Percentiles rank a stretch among this genome's conserved stretches.
Conservation (phyloP, 202 grass and related monocot species). For the Setaria italica region DNA sequence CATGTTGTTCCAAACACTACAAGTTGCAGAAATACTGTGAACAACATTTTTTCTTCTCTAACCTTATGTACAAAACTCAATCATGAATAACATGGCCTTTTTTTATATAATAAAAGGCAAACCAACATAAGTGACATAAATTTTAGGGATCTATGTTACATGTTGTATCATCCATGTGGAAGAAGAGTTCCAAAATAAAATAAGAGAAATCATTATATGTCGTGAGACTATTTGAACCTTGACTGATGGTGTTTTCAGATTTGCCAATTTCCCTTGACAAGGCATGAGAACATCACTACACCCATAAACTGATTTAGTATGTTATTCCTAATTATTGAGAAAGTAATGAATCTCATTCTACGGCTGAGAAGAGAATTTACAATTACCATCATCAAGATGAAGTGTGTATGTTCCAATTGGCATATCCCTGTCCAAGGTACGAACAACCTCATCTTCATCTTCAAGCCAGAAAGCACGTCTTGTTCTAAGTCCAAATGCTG, state of each 20-base stretch:
- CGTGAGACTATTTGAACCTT: neutral
- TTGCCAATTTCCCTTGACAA: neutral
- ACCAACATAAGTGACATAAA: neutral
- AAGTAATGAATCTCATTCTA: constrained; percentile 14
- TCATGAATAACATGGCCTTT: neutral
- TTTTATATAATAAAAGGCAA: neutral
- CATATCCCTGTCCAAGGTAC: constrained; percentile 89
- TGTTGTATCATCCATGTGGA: neutral
- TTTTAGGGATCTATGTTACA: neutral
- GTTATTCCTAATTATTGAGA: constrained; percentile 12
- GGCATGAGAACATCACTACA: neutral
- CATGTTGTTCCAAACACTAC: neutral
- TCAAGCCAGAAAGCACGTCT: constrained; percentile 95
- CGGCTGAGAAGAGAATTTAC: constrained; percentile 17
- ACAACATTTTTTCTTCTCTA: neutral
- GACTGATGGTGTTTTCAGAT: neutral
- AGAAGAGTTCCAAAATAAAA: neutral
- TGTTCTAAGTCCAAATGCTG: constrained; percentile 89
- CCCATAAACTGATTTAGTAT: constrained; percentile 1
- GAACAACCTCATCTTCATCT: constrained; percentile 89
- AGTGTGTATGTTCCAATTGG: constrained; percentile 86
- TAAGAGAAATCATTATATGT: neutral
- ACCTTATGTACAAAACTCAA: neutral
- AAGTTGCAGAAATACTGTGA: neutral
- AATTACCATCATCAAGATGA: constrained; percentile 95